Evolutionary conservation across 176 grass and related monocot genomes (phyloP), one percentile per base, ranked within the genome.

Genomic region (Bonia amplexicaulis): DNA sequence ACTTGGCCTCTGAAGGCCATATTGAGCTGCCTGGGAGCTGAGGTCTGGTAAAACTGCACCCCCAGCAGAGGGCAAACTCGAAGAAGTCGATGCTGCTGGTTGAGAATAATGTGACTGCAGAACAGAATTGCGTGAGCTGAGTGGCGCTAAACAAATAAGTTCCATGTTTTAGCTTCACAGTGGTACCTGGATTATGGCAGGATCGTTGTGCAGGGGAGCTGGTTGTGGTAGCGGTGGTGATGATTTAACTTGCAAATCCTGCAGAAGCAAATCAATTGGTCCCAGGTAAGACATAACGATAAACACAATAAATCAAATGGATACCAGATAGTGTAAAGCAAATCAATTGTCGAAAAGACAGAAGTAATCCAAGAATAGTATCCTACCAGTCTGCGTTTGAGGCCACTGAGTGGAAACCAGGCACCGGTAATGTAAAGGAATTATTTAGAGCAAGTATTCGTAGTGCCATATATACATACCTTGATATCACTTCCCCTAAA

Each of bases 191-290:
- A 94, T 97, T 90, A 97, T 93, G 78, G 94, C 89, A 82, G 94
- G 94, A 82, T 97, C 94, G 42, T 92, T 94, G 76, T 94, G 83
- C 78, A 90, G 68, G 75, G 89, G 61, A 82, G 89, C 69, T 74
- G 87, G 72, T 73, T 90, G 82, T 15, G 89, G 86, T 37, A 55
- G 71, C 2, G 85, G 93, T 13, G 90, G 90, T 20, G 90, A 92
- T 9, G 93, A 95, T 55, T 95, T 95, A 62, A 95, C 93, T 90
- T 95, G 93, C 82, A 95, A 89, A 76, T 95, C 93, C 93, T 95
- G 80, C 48, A 88, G n/a, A 60, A 85, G 9, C 15, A 63, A 81
- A 86, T 47, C 44, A 71, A 82, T 63, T 72, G 54, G 37, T 16
- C 22, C 15, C 42, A 19, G 49, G 54, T 79, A 90, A 80, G 46